phyloP scores from a whole-genome alignment of 257 asterid species.

The Solanum chilense region DNA sequence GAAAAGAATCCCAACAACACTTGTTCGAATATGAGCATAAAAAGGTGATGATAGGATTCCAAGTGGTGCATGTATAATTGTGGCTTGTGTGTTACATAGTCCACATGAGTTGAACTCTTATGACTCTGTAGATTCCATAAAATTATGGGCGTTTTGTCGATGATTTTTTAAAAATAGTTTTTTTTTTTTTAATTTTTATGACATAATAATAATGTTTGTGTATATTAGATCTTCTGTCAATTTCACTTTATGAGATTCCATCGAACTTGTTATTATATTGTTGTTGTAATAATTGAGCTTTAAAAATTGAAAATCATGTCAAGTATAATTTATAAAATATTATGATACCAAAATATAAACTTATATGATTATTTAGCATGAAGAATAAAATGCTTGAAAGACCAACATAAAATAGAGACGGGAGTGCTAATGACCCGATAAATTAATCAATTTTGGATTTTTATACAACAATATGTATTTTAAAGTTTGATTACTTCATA shows the following conservation, averaged over 20 bases:
- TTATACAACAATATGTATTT: neutral
- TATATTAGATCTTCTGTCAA: rapidly evolving
- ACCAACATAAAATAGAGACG: neutral
- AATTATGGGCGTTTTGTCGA: no score
- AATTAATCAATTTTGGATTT: neutral
- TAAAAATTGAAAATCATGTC: neutral
- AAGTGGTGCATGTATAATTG: neutral
- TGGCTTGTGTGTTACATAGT: neutral
- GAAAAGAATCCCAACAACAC: neutral
- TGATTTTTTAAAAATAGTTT: rapidly evolving
- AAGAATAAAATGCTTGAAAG: neutral
- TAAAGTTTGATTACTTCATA: neutral
- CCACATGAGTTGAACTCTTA: neutral
- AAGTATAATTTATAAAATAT: neutral
- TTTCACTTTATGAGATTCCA: no score
- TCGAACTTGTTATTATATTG: no score
- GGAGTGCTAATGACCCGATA: neutral
- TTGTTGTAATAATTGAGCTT: no score
- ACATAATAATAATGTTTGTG: no score
- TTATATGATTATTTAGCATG: no score
- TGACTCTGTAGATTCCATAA: neutral
- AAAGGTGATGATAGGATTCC: neutral
- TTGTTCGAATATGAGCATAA: neutral
- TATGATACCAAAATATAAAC: neutral
- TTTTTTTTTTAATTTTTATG: no score